Percentiles rank a stretch among this genome's conserved stretches.
Conservation (phyloP, 1,139 yeast genomes). For the Yamadazyma dendronema region DNA sequence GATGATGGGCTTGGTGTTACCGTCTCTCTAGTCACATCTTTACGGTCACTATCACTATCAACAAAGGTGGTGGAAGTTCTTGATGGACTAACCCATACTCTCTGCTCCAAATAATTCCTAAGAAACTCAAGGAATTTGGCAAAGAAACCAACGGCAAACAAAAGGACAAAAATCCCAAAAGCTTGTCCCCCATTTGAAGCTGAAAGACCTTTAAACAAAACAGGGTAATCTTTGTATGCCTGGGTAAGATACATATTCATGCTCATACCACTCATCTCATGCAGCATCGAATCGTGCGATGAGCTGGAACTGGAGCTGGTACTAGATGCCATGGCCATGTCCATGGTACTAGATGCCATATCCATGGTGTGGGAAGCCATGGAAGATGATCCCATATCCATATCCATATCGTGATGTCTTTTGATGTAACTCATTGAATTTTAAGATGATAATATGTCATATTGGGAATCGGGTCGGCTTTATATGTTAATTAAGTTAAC, state of each 20-base stretch:
- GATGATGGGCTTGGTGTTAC: not conserved
- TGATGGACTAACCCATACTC: conserved; percentile 52
- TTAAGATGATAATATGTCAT: not conserved
- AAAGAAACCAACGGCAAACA: conserved; percentile 56
- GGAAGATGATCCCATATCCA: conserved; percentile 7
- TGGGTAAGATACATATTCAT: conserved; percentile 64
- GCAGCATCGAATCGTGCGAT: too few species aligned
- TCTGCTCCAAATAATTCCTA: conserved; percentile 62
- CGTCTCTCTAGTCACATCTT: not conserved
- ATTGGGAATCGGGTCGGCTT: not conserved
- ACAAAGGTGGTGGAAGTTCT: conserved; percentile 5
- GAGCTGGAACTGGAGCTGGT: conserved; percentile 11
- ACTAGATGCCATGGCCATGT: conserved; percentile 12
- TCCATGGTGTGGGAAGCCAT: conserved; percentile 12
- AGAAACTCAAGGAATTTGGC: conserved; percentile 59
- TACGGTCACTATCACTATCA: conserved; percentile 13
- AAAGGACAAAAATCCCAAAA: conserved; percentile 65
- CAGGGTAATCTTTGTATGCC: conserved; percentile 53
- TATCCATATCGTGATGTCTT: conserved; percentile 3
- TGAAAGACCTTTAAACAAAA: conserved; percentile 50
- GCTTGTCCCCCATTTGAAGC: conserved; percentile 61
- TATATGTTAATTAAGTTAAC: not conserved
- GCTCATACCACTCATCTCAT: conserved; percentile 14
- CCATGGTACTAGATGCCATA: conserved; percentile 15
- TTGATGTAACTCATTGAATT: not conserved